A percentile compares a stretch with the other conserved stretches of the same genome.
Conservation (phyloP, 352 stramenopile genomes). For the Elongisporangium anandrum region DNA sequence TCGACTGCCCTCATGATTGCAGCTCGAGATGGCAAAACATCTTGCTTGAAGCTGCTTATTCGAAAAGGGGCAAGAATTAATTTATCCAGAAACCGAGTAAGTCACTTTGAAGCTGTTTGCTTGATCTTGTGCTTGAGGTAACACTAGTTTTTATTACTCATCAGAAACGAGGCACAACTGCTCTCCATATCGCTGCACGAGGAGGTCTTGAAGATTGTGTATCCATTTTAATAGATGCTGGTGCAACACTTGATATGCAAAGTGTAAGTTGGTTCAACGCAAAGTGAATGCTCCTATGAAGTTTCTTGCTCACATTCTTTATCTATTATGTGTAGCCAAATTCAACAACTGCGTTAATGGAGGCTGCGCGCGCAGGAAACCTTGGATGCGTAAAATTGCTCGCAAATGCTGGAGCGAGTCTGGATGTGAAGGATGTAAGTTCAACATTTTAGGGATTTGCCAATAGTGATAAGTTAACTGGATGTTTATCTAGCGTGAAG, state of each 20-base stretch:
- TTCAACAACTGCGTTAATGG: conserved; percentile 84
- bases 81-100: conserved; percentile 74
- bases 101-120: conserved; percentile 8
- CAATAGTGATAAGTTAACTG: conserved; percentile 1
- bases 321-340: conserved; percentile 42
- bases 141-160: neutral
- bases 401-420: conserved; percentile 56
- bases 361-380: conserved; percentile 77
- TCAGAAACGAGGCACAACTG: conserved; percentile 77
- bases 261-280: conserved; percentile 44
- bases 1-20: conserved; percentile 82
- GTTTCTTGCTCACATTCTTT: neutral
- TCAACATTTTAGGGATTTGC: neutral
- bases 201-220: conserved; percentile 74
- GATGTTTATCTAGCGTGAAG: conserved; percentile 46
- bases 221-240: conserved; percentile 59
- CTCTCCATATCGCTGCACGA: conserved; percentile 75
- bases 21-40: conserved; percentile 54
- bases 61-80: conserved; percentile 82
- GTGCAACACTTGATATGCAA: conserved; percentile 66
- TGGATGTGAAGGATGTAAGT: conserved; percentile 74
- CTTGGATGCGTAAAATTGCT: conserved; percentile 70
- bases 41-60: conserved; percentile 68
- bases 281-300: neutral
- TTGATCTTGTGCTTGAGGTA: conserved; percentile 3